Conservation (phyloP, 768 basidiomycete species). For the Trametes coccinea region DNA sequence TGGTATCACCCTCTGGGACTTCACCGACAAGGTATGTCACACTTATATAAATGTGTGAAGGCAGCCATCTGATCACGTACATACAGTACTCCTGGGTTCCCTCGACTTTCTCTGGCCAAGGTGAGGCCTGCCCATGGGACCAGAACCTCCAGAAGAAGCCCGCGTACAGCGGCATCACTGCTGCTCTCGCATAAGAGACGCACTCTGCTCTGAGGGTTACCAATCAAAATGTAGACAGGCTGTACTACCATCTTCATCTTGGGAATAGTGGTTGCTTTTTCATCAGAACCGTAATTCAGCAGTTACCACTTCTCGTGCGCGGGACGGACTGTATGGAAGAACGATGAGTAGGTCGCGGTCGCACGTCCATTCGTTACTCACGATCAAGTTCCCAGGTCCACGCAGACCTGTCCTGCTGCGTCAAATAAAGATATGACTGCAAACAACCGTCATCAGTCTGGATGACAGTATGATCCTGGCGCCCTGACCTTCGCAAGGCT, state of each 20-base stretch:
- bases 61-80: not conserved
- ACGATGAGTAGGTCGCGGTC: not conserved
- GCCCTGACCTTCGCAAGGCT: conserved; percentile 63
- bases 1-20: conserved; percentile 44
- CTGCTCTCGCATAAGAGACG: conserved; percentile 15
- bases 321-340: conserved; percentile 41
- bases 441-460: not conserved
- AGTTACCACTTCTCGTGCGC: conserved; percentile 54
- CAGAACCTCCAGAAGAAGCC: conserved; percentile 29
- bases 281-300: not conserved
- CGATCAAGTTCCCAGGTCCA: conserved; percentile 81
- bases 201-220: no score
- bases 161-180: conserved; percentile 31
- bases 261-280: not conserved
- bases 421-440: conserved; percentile 64
- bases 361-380: conserved; percentile 39
- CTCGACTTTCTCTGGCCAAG: conserved; percentile 36
- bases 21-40: conserved; percentile 35
- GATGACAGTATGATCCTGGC: conserved; percentile 12
- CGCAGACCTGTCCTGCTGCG: conserved; percentile 64
- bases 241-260: not conserved
- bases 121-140: conserved; percentile 34
- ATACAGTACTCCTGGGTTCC: conserved; percentile 39
- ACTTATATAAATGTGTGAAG: not conserved
- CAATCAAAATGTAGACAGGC: not conserved